Percentiles rank a stretch among this genome's conserved stretches.
Conservation (phyloP, 1,284 basidiomycete genomes). For the Ustilago shanxiensis region DNA sequence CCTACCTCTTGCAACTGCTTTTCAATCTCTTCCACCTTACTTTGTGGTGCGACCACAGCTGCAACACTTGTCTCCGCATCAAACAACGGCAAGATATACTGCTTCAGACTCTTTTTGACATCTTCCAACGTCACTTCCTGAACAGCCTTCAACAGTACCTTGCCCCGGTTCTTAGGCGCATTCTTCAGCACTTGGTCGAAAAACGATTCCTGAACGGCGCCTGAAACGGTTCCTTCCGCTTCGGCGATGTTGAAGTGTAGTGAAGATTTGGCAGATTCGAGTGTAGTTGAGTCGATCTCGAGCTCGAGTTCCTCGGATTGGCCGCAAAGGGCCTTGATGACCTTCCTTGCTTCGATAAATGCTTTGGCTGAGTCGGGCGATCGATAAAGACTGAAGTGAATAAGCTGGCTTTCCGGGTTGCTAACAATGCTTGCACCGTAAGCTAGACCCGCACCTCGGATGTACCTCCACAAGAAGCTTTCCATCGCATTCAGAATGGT, state of each 20-base stretch:
- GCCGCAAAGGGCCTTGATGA: slow-evolving; percentile 68
- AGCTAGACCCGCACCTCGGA: slow-evolving; percentile 73
- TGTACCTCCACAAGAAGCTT: slow-evolving; percentile 84
- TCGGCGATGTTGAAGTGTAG: slow-evolving; percentile 87
- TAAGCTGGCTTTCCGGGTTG: slow-evolving; percentile 84
- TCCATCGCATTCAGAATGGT: slow-evolving; percentile 94
- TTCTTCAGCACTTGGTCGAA: slow-evolving; percentile 56
- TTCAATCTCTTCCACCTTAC: slow-evolving; percentile 82
- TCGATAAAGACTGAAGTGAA: slow-evolving; percentile 81
- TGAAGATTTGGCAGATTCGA: slow-evolving; percentile 92
- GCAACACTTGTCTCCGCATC: slow-evolving; percentile 81
- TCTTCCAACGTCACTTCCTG: slow-evolving; percentile 82
- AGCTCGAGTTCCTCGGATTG: slow-evolving; percentile 26
- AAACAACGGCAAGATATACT: slow-evolving; percentile 89
- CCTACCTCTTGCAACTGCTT: slow-evolving; percentile 78
- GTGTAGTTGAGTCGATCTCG: slow-evolving; percentile 81
- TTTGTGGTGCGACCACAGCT: slow-evolving; percentile 84
- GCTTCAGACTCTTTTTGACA: slow-evolving; percentile 78
- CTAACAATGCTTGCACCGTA: slow-evolving; percentile 87
- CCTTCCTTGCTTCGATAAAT: slow-evolving; percentile 80
- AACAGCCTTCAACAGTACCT: slow-evolving; percentile 43
- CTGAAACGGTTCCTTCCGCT: slow-evolving; percentile 83
- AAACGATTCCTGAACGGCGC: slow-evolving; percentile 76
- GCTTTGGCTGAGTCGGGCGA: slow-evolving; percentile 89
- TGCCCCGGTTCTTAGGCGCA: slow-evolving; percentile 59